Conservation (phyloP, 176 grass and related monocot species). For the Carex scoparia region DNA sequence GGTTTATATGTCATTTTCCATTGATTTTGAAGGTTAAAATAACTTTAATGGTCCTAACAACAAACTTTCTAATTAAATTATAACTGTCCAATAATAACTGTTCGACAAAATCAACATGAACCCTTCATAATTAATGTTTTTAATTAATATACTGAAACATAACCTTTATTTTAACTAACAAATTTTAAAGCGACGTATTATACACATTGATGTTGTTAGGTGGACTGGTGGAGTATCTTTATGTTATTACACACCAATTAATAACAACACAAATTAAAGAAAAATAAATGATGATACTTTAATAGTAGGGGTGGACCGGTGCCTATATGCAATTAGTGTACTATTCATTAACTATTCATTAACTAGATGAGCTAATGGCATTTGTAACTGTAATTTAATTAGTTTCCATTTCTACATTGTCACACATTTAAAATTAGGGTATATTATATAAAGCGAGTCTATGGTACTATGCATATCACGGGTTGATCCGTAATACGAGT, state of each 20-base stretch:
- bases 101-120: neutral
- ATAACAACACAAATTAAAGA: neutral
- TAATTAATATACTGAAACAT: neutral
- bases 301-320: too few relatives aligned
- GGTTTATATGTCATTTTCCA: neutral
- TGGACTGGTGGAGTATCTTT: neutral
- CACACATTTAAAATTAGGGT: neutral
- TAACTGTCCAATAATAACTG: neutral
- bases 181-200: neutral
- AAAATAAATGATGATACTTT: neutral
- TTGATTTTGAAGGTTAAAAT: neutral
- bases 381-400: neutral
- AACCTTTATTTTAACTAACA: neutral
- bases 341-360: neutral
- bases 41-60: neutral
- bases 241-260: neutral
- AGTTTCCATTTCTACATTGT: neutral
- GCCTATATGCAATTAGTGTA: neutral
- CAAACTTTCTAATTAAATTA: neutral
- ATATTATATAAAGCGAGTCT: too few relatives aligned
- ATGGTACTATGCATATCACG: too few relatives aligned
- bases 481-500: too few relatives aligned
- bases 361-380: neutral
- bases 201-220: neutral
- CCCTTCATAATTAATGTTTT: neutral